These are phyloP conservation scores for Thielaviopsis punctulata DNA, from an alignment of 2,329 filamentous ascomycete species.

Conservation along the genomic window DNA sequence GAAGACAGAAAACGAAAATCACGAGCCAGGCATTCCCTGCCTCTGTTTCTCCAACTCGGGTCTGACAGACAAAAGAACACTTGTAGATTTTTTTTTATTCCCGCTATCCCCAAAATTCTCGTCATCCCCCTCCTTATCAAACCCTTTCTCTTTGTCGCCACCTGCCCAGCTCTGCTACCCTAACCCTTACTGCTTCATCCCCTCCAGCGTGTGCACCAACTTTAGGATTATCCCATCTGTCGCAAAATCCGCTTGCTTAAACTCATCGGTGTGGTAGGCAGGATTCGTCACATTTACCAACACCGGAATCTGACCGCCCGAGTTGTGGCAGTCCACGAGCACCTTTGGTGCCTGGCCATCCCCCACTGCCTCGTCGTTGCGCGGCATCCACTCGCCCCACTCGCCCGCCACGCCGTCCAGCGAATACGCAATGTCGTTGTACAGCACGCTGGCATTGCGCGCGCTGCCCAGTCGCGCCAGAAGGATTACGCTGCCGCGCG, in stretches of 20 bases:
- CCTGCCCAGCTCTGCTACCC: neutral
- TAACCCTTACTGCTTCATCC: neutral
- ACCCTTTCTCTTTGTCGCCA: neutral
- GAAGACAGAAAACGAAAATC: neutral
- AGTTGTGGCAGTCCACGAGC: constrained; percentile 9
- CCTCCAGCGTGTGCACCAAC: constrained; percentile 4
- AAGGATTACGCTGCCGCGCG: constrained; percentile 10
- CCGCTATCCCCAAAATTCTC: neutral
- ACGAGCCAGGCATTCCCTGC: neutral
- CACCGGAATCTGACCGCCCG: constrained; percentile 9
- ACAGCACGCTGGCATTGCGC: constrained; percentile 9
- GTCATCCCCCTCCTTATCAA: neutral
- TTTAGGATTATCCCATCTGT: constrained; percentile 9
- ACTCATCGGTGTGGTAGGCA: constrained; percentile 7
- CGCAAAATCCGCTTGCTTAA: neutral
- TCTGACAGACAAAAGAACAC: neutral
- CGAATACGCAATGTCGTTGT: constrained; percentile 11
- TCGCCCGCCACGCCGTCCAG: constrained; percentile 8
- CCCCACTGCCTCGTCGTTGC: neutral
- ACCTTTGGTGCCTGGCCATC: neutral
- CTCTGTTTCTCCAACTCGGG: neutral
- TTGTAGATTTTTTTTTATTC: neutral
- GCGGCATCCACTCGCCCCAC: constrained; percentile 10
- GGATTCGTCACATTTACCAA: constrained; percentile 8
- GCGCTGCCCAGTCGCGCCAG: constrained; percentile 5